Evolutionary conservation across 1,284 basidiomycete genomes (phyloP), one percentile per base, ranked within the genome.

Genomic region (Leccinum angustisporum): DNA sequence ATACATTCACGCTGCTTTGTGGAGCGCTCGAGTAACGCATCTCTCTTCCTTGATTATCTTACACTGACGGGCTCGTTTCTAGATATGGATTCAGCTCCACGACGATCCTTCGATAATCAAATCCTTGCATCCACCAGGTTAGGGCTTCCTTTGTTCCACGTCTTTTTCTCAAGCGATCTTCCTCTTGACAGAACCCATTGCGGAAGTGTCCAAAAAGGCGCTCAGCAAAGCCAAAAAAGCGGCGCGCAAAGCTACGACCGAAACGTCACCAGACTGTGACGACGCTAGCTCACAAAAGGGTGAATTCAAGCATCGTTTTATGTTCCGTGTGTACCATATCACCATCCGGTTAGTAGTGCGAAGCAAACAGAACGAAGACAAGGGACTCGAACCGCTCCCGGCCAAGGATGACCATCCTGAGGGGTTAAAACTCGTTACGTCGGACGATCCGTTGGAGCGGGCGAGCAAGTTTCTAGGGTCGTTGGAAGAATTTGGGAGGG

Each of bases 151-250:
- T 60, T 27, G 27, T 5, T 21, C 30, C 30, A 7, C 69, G 78
- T 43, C 80, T 82, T 74, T 48, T 51, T 58, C 5, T 52, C 72
- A 61, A 60, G 30, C 36, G 61, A 58, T 48, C 40, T 55, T 25
- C 34, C 52, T 11, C 33, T 85, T 38, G 83, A 53, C 88, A 56
- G 89, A 88, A 62, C 86, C 85, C 0, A 87, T 88, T 6, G 30
- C 59, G 9, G 73, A 76, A 30, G 38, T 64, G 30, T 75, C 75
- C 70, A 94, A 94, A 77, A 96, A 95, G 75, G 92, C 92, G 0
- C 90, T 91, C 73, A 95, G 94, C 76, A 96, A 94, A 72, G 93
- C 92, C 33, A 92, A 92, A 75, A 96, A 95, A 73, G 93, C 87
- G 0, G 88, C 89, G 5, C 81, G 82, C 63, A 92, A 91, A 76